Evolutionary conservation across 1,284 basidiomycete genomes (phyloP).

Genomic region (Cutaneotrichosporon sp.): DNA sequence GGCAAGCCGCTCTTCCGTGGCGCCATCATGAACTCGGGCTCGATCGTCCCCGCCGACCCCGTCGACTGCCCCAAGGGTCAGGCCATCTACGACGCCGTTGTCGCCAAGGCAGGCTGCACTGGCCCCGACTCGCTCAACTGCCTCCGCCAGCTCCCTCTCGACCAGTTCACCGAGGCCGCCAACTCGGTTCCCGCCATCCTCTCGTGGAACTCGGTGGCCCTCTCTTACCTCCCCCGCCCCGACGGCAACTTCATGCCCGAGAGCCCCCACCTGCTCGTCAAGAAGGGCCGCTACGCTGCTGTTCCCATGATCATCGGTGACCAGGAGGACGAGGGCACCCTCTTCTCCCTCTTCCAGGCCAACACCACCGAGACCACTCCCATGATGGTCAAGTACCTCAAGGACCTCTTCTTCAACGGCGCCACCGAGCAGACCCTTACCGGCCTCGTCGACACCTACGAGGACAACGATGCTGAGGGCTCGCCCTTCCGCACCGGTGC

Average conservation of each 20-base stretch:
- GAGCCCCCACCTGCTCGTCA: slow-evolving; percentile 42
- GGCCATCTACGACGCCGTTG: slow-evolving; percentile 21
- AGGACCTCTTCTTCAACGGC: slow-evolving; percentile 27
- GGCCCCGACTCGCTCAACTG: slow-evolving; percentile 58
- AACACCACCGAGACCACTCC: slow-evolving; percentile 26
- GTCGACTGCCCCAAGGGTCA: slow-evolving; percentile 23
- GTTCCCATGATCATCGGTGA: slow-evolving; percentile 29
- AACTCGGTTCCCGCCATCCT: slow-evolving; percentile 21
- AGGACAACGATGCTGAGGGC: slow-evolving; percentile 27
- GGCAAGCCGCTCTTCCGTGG: no score
- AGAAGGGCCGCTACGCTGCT: slow-evolving; percentile 14
- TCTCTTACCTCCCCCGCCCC: slow-evolving; percentile 58
- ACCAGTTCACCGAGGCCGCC: slow-evolving; percentile 15
- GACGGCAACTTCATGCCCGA: slow-evolving; percentile 60
- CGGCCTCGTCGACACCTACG: slow-evolving; percentile 35
- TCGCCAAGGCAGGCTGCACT: slow-evolving; percentile 17
- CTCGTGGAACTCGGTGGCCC: slow-evolving; percentile 24
- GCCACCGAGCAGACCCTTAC: slow-evolving; percentile 23
- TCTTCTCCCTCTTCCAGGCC: slow-evolving; percentile 35
- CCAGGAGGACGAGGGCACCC: slow-evolving; percentile 28
- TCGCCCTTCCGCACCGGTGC: slow-evolving; percentile 22
- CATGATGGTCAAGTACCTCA: slow-evolving; percentile 24
- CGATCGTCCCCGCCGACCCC: slow-evolving; percentile 47
- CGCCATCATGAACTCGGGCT: slow-evolving; percentile 48
- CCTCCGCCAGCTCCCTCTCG: slow-evolving; percentile 57